Evolutionary conservation across 2,329 filamentous ascomycete species (phyloP), one percentile per base, ranked within the genome.

Genomic region (Cadophora gregata): DNA sequence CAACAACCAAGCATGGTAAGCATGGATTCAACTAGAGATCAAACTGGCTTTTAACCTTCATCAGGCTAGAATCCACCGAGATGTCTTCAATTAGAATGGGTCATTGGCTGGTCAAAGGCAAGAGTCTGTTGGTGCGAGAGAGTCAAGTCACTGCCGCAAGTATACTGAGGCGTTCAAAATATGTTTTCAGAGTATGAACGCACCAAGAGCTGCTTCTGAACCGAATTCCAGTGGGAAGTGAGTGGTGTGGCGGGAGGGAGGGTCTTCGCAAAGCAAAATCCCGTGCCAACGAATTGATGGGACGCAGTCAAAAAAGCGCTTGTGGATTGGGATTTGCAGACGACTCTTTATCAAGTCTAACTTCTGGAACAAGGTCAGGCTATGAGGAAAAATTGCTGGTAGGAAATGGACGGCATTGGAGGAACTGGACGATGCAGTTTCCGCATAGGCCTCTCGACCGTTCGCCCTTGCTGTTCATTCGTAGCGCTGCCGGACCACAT

Each of bases 261-360:
- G 8, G 31, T 7, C 38, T 48, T 45, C 14, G 58, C 38, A 31
- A 56, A 21, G 25, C 25, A 60, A 9, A 19, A 7, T 48, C 25
- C 38, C 38, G 38, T 60, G n/a, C 58, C 47, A 60, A 60, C 58
- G 38, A 16, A 48, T 31, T 48, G 24, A 60, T 24, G 36, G 25
- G 16, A 29, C 5, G 2, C 24, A 27, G 21, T 7, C 27, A n/a
- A 60, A 24, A 60, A 60, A 60, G 21, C 29, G 4, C 16, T 24
- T 38, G 33, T 9, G 14, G 0, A 36, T 24, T 14, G 19, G 3
- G 1, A 6, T 9, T 12, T 36, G 4, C 9, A 38, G 31, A 36
- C 19, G 14, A 21, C 16, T 25, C 55, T 25, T 42, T 12, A 27
- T 6, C 25, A 25, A 16, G 31, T 16, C 31, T 25, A 10, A 24